Percentiles rank a stretch among this genome's conserved stretches.
These are phyloP conservation scores for Blechomonas ayalai DNA, from an alignment of 208 protist species.

Conservation along the genomic window DNA sequence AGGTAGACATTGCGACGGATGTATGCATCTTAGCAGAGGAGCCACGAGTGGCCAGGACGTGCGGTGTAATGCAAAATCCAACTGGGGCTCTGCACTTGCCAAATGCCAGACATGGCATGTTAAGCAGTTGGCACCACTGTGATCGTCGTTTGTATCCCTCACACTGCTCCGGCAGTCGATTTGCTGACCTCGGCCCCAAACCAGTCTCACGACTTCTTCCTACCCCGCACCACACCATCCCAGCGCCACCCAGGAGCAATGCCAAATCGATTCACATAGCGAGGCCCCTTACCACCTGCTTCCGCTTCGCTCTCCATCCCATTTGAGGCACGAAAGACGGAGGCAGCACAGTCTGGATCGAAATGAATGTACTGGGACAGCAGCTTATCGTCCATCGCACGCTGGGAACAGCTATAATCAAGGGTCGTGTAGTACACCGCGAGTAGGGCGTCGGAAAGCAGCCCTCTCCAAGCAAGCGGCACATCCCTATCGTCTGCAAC, in stretches of 20 bases:
- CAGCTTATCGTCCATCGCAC: conserved; percentile 41
- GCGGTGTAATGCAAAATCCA: too few species aligned
- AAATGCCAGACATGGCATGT: too few species aligned
- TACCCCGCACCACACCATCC: conserved; percentile 81
- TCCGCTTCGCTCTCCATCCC: neutral
- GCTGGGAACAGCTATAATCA: conserved; percentile 17
- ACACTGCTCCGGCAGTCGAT: too few species aligned
- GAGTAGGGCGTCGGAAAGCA: conserved; percentile 54
- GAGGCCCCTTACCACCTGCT: neutral
- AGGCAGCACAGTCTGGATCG: too few species aligned
- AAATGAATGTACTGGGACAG: conserved; percentile 67
- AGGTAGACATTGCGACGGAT: conserved; percentile 1
- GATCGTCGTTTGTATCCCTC: too few species aligned
- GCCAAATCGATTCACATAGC: conserved; percentile 17
- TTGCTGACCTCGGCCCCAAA: too few species aligned
- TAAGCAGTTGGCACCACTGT: too few species aligned
- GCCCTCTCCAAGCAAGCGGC: conserved; percentile 37
- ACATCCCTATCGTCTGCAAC: conserved; percentile 33
- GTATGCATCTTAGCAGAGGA: neutral
- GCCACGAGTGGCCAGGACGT: too few species aligned
- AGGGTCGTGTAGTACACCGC: conserved; percentile 40
- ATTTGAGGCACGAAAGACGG: too few species aligned
- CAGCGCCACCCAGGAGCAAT: conserved; percentile 69
- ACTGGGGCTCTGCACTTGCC: too few species aligned
- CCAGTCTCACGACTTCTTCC: too few species aligned